Percentiles rank a stretch among this genome's conserved stretches.
These are phyloP conservation scores for Microbotryum silenes-acaulis DNA, from an alignment of 1,284 basidiomycete genomes.

Conservation along the genomic window DNA sequence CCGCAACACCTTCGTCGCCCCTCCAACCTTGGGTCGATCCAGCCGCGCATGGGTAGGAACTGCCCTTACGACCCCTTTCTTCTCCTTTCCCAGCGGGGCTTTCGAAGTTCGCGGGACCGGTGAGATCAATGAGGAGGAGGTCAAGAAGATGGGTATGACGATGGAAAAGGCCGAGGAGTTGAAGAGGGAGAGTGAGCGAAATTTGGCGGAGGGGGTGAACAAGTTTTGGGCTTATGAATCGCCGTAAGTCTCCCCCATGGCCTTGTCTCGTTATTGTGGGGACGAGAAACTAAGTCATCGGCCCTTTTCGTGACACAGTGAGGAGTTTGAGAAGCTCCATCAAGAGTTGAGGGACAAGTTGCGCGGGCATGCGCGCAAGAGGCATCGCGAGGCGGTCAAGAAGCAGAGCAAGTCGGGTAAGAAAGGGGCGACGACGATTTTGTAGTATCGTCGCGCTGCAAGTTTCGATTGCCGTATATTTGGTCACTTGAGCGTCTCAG, in stretches of 20 bases:
- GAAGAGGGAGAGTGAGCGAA: slow-evolving; percentile 2
- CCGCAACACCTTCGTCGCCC: slow-evolving; percentile 1
- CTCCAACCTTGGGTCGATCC: background rate
- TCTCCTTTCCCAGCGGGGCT: slow-evolving; percentile 9
- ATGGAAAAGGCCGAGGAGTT: background rate
- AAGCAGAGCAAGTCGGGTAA: slow-evolving; percentile 12
- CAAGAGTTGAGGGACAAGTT: slow-evolving; percentile 22
- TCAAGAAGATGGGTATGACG: slow-evolving; percentile 1
- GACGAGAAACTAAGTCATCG: background rate
- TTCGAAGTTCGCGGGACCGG: slow-evolving; percentile 6
- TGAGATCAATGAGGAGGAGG: background rate
- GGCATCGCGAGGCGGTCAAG: slow-evolving; percentile 30
- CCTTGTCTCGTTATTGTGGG: background rate
- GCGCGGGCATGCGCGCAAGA: slow-evolving; percentile 20
- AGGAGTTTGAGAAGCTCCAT: slow-evolving; percentile 27
- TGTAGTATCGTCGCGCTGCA: too few species aligned
- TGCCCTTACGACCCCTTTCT: slow-evolving; percentile 14
- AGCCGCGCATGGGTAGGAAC: background rate
- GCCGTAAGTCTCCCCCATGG: slow-evolving; percentile 10
- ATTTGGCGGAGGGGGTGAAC: slow-evolving; percentile 4
- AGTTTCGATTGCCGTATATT: too few species aligned
- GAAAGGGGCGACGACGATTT: background rate
- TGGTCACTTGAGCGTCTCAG: too few species aligned
- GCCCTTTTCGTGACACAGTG: slow-evolving; percentile 7
- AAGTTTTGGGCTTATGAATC: slow-evolving; percentile 21